Evolutionary conservation across 176 grass and related monocot species (phyloP), one percentile per base, ranked within the genome.

Genomic region (Eleusine indica): DNA sequence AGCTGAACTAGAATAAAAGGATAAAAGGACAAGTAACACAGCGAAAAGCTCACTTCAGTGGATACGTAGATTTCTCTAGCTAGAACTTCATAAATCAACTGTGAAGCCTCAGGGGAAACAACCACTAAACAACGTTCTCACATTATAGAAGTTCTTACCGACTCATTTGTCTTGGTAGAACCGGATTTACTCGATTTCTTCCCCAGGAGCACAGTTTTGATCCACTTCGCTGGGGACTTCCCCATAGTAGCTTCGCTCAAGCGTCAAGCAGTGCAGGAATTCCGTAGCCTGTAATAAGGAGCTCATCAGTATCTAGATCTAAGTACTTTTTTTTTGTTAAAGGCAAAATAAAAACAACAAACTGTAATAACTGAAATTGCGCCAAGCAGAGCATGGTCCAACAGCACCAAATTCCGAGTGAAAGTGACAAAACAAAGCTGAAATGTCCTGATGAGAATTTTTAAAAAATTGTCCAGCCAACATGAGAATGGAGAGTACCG

Each of bases 151-250:
- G 18, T 73, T 39, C 74, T 85, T 74, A 94, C 92, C 76, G 65
- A 67, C 17, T 85, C 82, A 61, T 82, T 88, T 14, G 73, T 72
- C 71, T 93, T 97, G 17, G 60, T 43, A 57, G 94, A 83, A 70
- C 51, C 82, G 41, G 94, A 94, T 84, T 88, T 88, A 7, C 82
- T 57, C 29, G 92, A 89, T 79, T 94, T 94, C 90, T 97, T 97
- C 16, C 95, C 95, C 57, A 97, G 87, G 22, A 97, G 84, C 80
- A 97, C 81, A 5, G 88, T 89, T 72, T 94, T 97, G 57, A 97
- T 93, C 95, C 95, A 97, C 72, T 89, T 97, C 12, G 76, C 95
- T 41, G 95, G 95, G 49, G 95, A 97, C 79, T 91, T 97, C 17
- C 95, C 90, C 95, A 97, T 97, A 5, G 60, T 64, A 75, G 66